Evolutionary conservation across 2,329 filamentous ascomycete genomes (phyloP), one percentile per base, ranked within the genome.

Genomic region (Scedosporium apiospermum): DNA sequence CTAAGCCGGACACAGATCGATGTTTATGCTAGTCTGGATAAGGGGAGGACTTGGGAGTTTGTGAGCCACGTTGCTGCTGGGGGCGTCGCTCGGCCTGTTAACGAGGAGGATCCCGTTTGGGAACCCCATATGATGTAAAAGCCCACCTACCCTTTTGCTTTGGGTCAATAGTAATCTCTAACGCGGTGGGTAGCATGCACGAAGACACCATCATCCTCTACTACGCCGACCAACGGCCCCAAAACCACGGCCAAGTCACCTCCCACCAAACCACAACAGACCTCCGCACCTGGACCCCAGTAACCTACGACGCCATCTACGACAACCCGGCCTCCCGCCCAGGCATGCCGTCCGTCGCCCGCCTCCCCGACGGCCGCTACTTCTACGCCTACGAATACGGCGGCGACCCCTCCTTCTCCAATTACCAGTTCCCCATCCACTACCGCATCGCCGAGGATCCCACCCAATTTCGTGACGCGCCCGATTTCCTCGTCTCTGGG

Each of bases 181-280:
- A 61, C 59, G 9, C 26, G 10, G 16, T 7, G 34, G 12, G 1
- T 57, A 79, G 80, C 70, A 76, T 80, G 55, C 80, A 86, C 70
- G 74, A 88, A 63, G 78, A 82, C 61, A 76, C 82, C 60, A 74
- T 90, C 18, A 80, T 90, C 42, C 76, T 81, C 67, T 90, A 88
- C 77, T 90, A 90, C 75, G 86, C 87, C 1, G 88, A 90, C 71
- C 88, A 90, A 70, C 81, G 88, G 42, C 86, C 86, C 65, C 79
- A 85, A 65, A 75, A 76, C 1, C 77, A 90, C 68, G 88, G 87
- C 18, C 88, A 90, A 72, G 88, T 89, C 69, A 78, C 90, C 46
- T 79, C 84, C 2, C 87, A 90, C 71, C 86, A 89, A 71, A 77
- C 78, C 16, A 80, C 83, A 2, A 77, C 73, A 1, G 84, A 90